These are phyloP conservation scores for Gamsiella multidivaricata DNA, from an alignment of 192 early-diverging fungal genomes.

Conservation along the genomic window DNA sequence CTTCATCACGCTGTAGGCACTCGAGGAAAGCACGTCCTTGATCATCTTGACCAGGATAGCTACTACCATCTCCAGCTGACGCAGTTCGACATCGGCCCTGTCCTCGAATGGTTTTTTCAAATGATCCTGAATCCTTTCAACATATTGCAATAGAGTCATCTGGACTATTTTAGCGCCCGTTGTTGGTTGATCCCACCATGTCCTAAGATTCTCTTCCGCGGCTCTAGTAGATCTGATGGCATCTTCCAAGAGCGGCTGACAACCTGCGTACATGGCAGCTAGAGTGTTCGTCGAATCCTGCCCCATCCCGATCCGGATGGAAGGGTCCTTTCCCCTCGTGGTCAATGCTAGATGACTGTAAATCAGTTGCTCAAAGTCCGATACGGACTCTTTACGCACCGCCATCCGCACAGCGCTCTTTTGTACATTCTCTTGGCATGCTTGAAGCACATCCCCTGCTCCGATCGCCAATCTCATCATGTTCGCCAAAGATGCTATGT, in stretches of 20 bases:
- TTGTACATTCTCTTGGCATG: conserved; percentile 16
- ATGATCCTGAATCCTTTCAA: background rate
- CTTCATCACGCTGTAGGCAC: background rate
- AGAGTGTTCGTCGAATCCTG: background rate
- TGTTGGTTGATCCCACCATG: background rate
- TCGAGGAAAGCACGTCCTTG: background rate
- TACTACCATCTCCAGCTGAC: conserved; percentile 1
- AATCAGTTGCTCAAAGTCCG: conserved; percentile 19
- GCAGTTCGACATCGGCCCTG: background rate
- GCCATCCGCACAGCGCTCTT: background rate
- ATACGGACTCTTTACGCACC: background rate
- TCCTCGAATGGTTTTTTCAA: background rate
- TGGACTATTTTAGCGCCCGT: background rate
- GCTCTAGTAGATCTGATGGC: background rate
- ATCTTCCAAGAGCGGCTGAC: background rate
- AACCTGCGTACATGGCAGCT: background rate
- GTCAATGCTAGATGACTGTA: conserved; percentile 15
- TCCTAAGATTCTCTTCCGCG: background rate
- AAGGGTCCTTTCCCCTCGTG: background rate
- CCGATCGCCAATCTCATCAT: conserved; percentile 1
- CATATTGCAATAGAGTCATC: background rate
- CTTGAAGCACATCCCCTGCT: conserved; percentile 23
- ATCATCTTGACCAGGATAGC: conserved; percentile 13
- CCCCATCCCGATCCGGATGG: background rate
- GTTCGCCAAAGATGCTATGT: background rate